Base-by-base conservation (phyloP, 78 protist genomes). In the Emiliania huxleyi region DNA sequence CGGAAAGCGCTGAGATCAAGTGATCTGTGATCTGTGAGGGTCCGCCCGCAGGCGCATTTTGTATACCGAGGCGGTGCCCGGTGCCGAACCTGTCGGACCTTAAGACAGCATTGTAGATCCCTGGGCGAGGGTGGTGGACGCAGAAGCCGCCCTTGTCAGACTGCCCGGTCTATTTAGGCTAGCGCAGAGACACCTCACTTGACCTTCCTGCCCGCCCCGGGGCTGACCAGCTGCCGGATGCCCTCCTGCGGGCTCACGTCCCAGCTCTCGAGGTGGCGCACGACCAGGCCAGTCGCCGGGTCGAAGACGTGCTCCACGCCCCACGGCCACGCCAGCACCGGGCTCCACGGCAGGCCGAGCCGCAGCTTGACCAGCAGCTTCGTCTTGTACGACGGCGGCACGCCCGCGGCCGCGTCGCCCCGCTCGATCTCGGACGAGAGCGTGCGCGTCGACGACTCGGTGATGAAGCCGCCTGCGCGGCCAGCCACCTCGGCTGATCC, bases 401-500 rank as follows among this genome's bases (percentile, higher is more conserved):
- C 18, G 48, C 87, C 83, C n/a, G 43, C 19, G 12, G 42, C 35
- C 15, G 35, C 79, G 18, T 19, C 79, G 43, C 23, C 25, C 23
- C 33, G 45, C 44, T 37, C 48, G 33, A 38, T 0, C 5, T 4
- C 0, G 3, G 46, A 15, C 22, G 1, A 0, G 89, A 81, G 56
- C 29, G 22, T 8, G 35, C 89, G 46, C 4, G 33, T 29, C 15
- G 4, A 2, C 26, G 89, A 43, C 23, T 81, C 89, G 12, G 38
- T 81, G 55, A 81, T 81, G 89, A 81, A 81, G 23, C 89, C 89
- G 33, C 89, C 89, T n/a, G n/a, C n/a, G n/a, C n/a, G n/a, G n/a
- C n/a, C n/a, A n/a, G n/a, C n/a, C n/a, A n/a, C n/a, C n/a, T n/a
- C n/a, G n/a, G n/a, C n/a, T n/a, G n/a, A n/a, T n/a, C n/a, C n/a